Conservation (phyloP, 1,139 yeast species). For the Yarrowia galli region DNA sequence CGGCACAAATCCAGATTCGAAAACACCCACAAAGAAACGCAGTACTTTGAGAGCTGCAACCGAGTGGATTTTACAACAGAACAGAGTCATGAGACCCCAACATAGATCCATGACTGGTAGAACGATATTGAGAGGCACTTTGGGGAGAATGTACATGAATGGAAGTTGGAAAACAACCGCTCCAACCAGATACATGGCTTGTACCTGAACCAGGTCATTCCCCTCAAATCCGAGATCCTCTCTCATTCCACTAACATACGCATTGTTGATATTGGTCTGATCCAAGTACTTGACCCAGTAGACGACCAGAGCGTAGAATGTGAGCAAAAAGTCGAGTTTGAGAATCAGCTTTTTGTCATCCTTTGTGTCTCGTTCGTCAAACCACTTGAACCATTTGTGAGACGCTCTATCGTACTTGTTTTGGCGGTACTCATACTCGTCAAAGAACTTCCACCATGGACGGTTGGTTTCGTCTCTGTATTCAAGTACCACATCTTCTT, state of each 20-base stretch:
- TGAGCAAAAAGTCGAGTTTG: slow-evolving; percentile 66
- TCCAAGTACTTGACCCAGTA: slow-evolving; percentile 48
- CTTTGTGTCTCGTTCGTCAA: slow-evolving; percentile 60
- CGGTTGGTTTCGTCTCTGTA: slow-evolving; percentile 58
- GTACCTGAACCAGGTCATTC: slow-evolving; percentile 70
- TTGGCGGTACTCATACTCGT: slow-evolving; percentile 63
- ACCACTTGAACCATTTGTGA: slow-evolving; percentile 65
- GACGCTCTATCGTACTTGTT: slow-evolving; percentile 20
- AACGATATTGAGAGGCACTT: slow-evolving; percentile 61
- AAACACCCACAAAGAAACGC: slow-evolving; percentile 66
- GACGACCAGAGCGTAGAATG: slow-evolving; percentile 65
- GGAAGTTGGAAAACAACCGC: slow-evolving; percentile 63
- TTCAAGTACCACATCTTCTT: background rate
- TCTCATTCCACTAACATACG: slow-evolving; percentile 47
- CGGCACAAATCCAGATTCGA: slow-evolving; percentile 67
- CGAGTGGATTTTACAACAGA: slow-evolving; percentile 57
- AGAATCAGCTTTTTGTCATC: slow-evolving; percentile 59
- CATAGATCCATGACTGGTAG: slow-evolving; percentile 65
- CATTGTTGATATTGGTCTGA: slow-evolving; percentile 46
- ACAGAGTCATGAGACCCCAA: slow-evolving; percentile 72
- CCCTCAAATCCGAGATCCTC: slow-evolving; percentile 59
- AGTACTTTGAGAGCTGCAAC: slow-evolving; percentile 62
- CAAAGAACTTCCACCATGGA: slow-evolving; percentile 67
- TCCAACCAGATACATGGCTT: slow-evolving; percentile 66
- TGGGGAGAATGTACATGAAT: slow-evolving; percentile 51